Percentiles rank a stretch among this genome's conserved stretches.
These are phyloP conservation scores for Hyaloperonospora brassicae DNA, from an alignment of 352 stramenopile species.

Conservation along the genomic window DNA sequence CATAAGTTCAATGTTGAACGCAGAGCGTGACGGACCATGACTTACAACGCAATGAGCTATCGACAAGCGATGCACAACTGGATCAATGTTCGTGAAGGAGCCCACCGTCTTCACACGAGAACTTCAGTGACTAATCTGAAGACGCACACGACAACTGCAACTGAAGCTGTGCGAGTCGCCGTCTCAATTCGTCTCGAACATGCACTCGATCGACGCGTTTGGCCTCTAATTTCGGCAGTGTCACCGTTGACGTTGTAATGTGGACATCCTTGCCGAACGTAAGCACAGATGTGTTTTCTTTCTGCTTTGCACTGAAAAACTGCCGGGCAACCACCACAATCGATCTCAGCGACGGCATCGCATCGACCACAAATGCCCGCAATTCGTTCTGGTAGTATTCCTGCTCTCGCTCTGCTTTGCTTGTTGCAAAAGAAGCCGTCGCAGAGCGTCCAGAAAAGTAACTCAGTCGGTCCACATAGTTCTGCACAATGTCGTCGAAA, in stretches of 20 bases:
- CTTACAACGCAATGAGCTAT: no score
- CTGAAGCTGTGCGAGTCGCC: constrained; percentile 16
- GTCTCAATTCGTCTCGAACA: constrained; percentile 40
- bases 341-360: constrained; percentile 17
- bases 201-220: constrained; percentile 46
- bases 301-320: constrained; percentile 45
- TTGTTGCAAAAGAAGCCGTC: constrained; percentile 25
- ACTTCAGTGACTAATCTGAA: background rate
- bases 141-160: background rate
- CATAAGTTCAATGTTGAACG: no score
- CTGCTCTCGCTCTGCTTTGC: constrained; percentile 24
- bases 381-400: constrained; percentile 67
- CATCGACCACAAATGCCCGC: constrained; percentile 33
- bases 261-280: constrained; percentile 62
- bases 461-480: constrained; percentile 39
- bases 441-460: constrained; percentile 42
- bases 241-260: constrained; percentile 38
- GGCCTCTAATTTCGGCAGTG: constrained; percentile 54
- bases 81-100: no score
- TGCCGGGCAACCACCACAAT: constrained; percentile 49
- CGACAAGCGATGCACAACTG: no score
- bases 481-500: constrained; percentile 43
- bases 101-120: no score
- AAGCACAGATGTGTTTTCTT: constrained; percentile 40
- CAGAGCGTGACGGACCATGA: no score